Percentiles rank a stretch among this genome's conserved stretches.
phyloP scores from a whole-genome alignment of 116 monocot genomes.

The Trichopus zeylanicus region DNA sequence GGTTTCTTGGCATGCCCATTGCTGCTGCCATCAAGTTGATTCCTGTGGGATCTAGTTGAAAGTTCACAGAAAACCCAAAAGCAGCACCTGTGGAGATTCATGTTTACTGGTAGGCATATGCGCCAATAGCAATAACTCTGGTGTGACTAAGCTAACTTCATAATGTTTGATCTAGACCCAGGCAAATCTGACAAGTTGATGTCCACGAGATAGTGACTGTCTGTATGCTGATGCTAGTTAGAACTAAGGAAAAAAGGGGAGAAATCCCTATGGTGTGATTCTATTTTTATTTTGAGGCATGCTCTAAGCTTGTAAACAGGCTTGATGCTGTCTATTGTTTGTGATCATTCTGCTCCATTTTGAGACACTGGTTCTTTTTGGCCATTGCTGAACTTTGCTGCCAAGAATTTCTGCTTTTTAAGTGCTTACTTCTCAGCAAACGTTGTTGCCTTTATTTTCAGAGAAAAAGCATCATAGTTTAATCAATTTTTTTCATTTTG shows the following conservation, averaged over 20 bases:
- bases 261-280: background rate
- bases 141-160: background rate
- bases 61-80: background rate
- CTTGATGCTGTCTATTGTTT: background rate
- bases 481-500: no score
- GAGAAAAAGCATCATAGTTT: no score
- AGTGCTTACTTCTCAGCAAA: no score
- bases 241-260: no score
- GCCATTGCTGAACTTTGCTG: no score
- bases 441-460: no score
- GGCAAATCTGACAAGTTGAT: background rate
- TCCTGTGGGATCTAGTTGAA: constrained; percentile 26
- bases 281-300: background rate
- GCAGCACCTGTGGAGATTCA: background rate
- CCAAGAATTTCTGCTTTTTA: no score
- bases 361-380: no score
- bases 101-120: background rate
- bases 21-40: constrained; percentile 59
- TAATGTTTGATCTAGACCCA: constrained; percentile 1
- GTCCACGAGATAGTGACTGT: background rate
- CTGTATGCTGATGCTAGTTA: no score
- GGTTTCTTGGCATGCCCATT: constrained; percentile 64
- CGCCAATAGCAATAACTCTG: no score
- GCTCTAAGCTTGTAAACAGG: background rate
- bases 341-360: no score